Evolutionary conservation across 2,329 filamentous ascomycete species (phyloP).

Genomic region (Apiospora phragmitis): DNA sequence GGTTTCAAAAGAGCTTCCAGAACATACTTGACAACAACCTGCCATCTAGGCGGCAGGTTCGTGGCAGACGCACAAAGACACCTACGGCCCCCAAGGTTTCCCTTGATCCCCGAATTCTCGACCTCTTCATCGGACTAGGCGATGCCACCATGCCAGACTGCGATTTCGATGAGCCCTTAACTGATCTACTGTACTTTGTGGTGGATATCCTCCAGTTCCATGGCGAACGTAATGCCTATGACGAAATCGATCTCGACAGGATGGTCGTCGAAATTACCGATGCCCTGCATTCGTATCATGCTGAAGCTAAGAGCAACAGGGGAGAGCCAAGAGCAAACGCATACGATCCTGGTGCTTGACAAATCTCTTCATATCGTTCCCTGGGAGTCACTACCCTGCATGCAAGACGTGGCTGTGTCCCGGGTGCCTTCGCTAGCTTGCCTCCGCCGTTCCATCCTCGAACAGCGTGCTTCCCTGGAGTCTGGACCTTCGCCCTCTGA

Average conservation of each 20-base stretch:
- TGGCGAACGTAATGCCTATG: conserved; percentile 93
- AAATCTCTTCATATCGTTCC: conserved; percentile 89
- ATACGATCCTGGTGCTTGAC: conserved; percentile 89
- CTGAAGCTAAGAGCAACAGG: conserved; percentile 40
- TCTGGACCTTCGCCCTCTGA: conserved; percentile 13
- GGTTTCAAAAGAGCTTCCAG: conserved; percentile 78
- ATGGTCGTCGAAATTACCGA: conserved; percentile 90
- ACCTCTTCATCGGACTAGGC: conserved; percentile 85
- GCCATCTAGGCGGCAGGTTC: conserved; percentile 72
- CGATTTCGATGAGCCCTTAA: conserved; percentile 86
- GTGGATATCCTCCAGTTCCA: conserved; percentile 96
- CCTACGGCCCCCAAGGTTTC: conserved; percentile 41
- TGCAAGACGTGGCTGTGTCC: conserved; percentile 77
- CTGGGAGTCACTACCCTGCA: conserved; percentile 92
- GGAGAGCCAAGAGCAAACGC: conserved; percentile 48
- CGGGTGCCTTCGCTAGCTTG: conserved; percentile 85
- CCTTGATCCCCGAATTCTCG: conserved; percentile 67
- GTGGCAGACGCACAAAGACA: conserved; percentile 53
- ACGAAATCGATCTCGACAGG: conserved; percentile 92
- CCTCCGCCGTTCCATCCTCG: conserved; percentile 73
- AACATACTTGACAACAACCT: conserved; percentile 80
- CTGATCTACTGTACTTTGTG: conserved; percentile 92
- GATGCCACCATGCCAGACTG: conserved; percentile 65
- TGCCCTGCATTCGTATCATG: conserved; percentile 77
- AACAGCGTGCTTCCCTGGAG: conserved; percentile 35